Percentiles rank a stretch among this genome's conserved stretches.
These are phyloP conservation scores for Plasmodium malariae DNA, from an alignment of 169 alveolate species.

Conservation along the genomic window DNA sequence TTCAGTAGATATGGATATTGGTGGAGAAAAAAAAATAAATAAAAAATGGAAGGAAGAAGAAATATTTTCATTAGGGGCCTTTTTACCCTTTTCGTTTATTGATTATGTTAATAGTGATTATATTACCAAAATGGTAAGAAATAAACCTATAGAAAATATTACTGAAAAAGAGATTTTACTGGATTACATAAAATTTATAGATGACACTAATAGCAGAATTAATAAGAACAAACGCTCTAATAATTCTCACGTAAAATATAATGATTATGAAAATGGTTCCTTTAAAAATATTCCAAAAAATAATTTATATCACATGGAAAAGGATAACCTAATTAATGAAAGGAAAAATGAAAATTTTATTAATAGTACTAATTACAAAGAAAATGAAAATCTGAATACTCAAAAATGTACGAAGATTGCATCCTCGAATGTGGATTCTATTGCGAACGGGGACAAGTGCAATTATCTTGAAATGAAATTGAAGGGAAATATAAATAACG, in stretches of 20 bases:
- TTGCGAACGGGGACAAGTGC: background rate
- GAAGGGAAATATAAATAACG: background rate
- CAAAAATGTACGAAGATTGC: background rate
- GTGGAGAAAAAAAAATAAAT: slow-evolving; percentile 37
- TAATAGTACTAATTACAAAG: background rate
- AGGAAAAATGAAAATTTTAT: background rate
- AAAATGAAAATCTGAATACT: background rate
- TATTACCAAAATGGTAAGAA: slow-evolving; percentile 20
- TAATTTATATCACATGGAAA: background rate
- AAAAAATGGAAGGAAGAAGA: slow-evolving; percentile 75
- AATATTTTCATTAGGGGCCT: slow-evolving; percentile 71
- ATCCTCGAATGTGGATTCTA: background rate
- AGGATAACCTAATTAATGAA: background rate
- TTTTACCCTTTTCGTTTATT: slow-evolving; percentile 67
- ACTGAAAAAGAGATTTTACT: slow-evolving; percentile 58
- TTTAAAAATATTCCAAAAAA: background rate
- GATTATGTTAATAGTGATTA: slow-evolving; percentile 72
- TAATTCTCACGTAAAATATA: background rate
- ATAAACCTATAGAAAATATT: slow-evolving; percentile 47
- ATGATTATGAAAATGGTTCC: background rate
- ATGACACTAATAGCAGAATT: slow-evolving; percentile 22
- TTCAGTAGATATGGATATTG: slow-evolving; percentile 6
- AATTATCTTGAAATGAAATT: background rate
- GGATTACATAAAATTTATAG: slow-evolving; percentile 56
- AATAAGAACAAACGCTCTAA: background rate